Evolutionary conservation across 768 basidiomycete genomes (phyloP).

Genomic region (Tricholoma matsutake): DNA sequence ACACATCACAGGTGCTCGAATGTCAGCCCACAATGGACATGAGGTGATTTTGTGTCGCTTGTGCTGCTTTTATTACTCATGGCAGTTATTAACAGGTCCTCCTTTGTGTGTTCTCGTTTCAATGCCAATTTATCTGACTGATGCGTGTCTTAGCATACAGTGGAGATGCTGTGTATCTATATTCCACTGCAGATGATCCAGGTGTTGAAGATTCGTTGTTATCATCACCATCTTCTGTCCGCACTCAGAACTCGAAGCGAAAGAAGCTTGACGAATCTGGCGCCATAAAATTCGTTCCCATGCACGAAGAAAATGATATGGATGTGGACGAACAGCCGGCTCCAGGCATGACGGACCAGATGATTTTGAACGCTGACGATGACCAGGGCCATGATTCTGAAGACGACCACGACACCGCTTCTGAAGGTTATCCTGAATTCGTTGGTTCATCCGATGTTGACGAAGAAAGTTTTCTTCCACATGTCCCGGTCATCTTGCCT

Average conservation of each 20-base stretch:
- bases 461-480: slow-evolving; percentile 23
- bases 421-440: slow-evolving; percentile 21
- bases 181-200: slow-evolving; percentile 67
- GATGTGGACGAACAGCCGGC: slow-evolving; percentile 24
- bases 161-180: slow-evolving; percentile 69
- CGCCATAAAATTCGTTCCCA: slow-evolving; percentile 2
- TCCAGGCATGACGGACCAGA: not conserved
- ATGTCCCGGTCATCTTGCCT: slow-evolving; percentile 59
- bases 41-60: slow-evolving; percentile 46
- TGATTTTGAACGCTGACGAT: not conserved
- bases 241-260: slow-evolving; percentile 27
- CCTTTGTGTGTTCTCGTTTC: slow-evolving; percentile 45
- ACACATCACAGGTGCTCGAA: slow-evolving; percentile 76
- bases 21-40: slow-evolving; percentile 68
- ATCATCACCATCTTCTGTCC: slow-evolving; percentile 23
- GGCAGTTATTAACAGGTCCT: slow-evolving; percentile 45
- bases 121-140: slow-evolving; percentile 4
- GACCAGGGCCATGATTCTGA: slow-evolving; percentile 25
- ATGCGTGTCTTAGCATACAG: slow-evolving; percentile 54
- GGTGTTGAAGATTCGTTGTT: slow-evolving; percentile 18
- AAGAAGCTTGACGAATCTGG: slow-evolving; percentile 13
- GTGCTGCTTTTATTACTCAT: not conserved
- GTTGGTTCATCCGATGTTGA: slow-evolving; percentile 23
- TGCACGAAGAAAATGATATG: slow-evolving; percentile 18
- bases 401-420: slow-evolving; percentile 31